Base-by-base conservation (phyloP, 768 basidiomycete species). In the Inosperma sp. region DNA sequence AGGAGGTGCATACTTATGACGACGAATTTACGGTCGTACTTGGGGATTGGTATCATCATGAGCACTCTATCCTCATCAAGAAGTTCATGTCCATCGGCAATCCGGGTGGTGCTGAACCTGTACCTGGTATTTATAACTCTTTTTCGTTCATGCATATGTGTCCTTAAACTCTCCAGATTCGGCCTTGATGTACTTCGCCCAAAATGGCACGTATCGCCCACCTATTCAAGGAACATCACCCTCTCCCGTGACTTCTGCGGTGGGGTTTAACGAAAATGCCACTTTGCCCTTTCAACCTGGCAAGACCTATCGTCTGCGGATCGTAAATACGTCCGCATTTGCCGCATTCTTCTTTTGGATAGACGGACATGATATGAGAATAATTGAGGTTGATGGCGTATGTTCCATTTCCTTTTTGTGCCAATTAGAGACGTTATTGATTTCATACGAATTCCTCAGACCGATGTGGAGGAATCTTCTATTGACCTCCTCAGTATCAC, bases 1-100 rank as follows among this genome's bases (percentile, higher is more conserved):
- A 71, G 47, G 86, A 87, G 67, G 75, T 71, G 16, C 79, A 91
- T 65, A 56, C 67, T 55, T 97, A 96, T 66, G 93, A 97, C 65
- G 89, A 86, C 22, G 95, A 97, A 58, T 93, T 81, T 69, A 94
- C 88, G 16, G 72, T 98, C 56, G 63, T 93, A 52, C 72, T 97
- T 1, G 79, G 83, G 5, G 94, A 97, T 65, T 98, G 95, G 94
- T 97, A 97, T 62, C 92, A 96, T 62, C 64, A 83, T 5, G 74
- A 90, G 63, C 88, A 92, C 53, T 40, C 68, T 1, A 72, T 66
- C 7, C 77, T 95, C 27, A 43, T 88, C 45, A 65, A 81, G 21
- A 65, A 78, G 27, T 94, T 91, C 67, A 68, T 93, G 63, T 84
- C 67, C 62, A 74, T 82, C 34, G 70, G 76, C 7, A 88, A 95